Conservation (phyloP, 83 land plant genomes). For the Thuja plicata region DNA sequence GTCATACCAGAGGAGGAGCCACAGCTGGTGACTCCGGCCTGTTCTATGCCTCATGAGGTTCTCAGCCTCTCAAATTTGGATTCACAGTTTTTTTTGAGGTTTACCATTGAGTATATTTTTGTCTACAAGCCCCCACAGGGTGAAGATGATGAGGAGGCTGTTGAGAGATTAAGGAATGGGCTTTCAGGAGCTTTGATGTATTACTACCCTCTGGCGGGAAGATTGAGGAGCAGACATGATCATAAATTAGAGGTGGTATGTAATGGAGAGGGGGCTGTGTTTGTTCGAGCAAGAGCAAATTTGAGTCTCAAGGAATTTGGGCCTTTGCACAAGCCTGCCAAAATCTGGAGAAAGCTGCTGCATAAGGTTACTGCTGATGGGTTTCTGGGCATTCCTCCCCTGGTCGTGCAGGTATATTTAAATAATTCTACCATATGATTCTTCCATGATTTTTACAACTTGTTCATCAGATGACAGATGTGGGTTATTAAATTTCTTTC, state of each 20-base stretch:
- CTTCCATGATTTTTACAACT: not conserved
- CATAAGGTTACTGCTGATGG: slow-evolving; percentile 33
- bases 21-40: slow-evolving; percentile 21
- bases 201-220: slow-evolving; percentile 37
- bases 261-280: slow-evolving; percentile 32
- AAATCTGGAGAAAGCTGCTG: slow-evolving; percentile 52
- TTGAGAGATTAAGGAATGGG: slow-evolving; percentile 13
- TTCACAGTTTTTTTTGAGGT: slow-evolving; percentile 34
- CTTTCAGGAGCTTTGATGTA: slow-evolving; percentile 27
- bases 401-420: slow-evolving; percentile 46
- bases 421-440: not conserved
- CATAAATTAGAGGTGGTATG: slow-evolving; percentile 32
- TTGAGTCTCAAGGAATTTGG: slow-evolving; percentile 23
- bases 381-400: slow-evolving; percentile 60
- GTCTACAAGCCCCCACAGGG: slow-evolving; percentile 19
- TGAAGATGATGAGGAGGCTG: not conserved
- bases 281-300: slow-evolving; percentile 25
- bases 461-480: not conserved
- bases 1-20: slow-evolving; percentile 21
- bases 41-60: slow-evolving; percentile 21
- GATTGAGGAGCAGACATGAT: slow-evolving; percentile 22
- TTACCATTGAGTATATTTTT: slow-evolving; percentile 36
- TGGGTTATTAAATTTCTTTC: not conserved
- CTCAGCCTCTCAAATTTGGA: slow-evolving; percentile 38
- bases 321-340: slow-evolving; percentile 21